Evolutionary conservation across 1,139 yeast species (phyloP).

Genomic region (Hemisphaericaspora xylofermentans): DNA sequence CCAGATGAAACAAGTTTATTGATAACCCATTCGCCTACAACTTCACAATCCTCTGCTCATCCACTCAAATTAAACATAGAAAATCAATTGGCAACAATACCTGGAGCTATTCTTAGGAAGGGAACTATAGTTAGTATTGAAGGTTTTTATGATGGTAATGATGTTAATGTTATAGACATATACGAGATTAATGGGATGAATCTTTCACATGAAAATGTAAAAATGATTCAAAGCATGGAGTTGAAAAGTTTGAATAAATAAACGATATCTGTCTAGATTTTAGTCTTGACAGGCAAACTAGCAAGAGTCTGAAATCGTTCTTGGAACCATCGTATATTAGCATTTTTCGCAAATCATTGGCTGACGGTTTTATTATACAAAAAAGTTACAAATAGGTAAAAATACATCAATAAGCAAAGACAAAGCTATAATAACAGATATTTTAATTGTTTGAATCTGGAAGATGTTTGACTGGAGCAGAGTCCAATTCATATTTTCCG

Average conservation of each 20-base stretch:
- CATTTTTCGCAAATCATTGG: too few relatives aligned
- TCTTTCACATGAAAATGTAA: conserved; percentile 8
- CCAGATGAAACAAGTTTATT: conserved; percentile 12
- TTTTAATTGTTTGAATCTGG: conserved; percentile 2
- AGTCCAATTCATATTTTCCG: conserved; percentile 33
- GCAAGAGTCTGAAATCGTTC: too few relatives aligned
- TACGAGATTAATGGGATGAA: conserved; percentile 11
- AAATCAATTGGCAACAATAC: conserved; percentile 11
- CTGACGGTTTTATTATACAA: not conserved
- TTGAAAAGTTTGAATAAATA: conserved; percentile 1
- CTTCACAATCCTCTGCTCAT: not conserved
- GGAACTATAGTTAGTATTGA: conserved; percentile 21
- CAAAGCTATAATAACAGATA: not conserved
- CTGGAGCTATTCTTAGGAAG: conserved; percentile 7
- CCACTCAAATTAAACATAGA: conserved; percentile 10
- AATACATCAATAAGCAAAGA: not conserved
- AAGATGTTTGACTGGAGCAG: conserved; percentile 36
- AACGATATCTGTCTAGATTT: not conserved
- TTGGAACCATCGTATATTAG: too few relatives aligned
- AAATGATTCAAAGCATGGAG: conserved; percentile 1
- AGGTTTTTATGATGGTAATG: conserved; percentile 20
- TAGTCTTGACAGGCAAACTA: too few relatives aligned
- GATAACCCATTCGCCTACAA: conserved; percentile 15
- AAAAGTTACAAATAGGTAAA: not conserved
- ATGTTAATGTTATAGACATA: conserved; percentile 8